Evolutionary conservation across 305 asterid genomes (phyloP).

Genomic region (Solanum hybrid): DNA sequence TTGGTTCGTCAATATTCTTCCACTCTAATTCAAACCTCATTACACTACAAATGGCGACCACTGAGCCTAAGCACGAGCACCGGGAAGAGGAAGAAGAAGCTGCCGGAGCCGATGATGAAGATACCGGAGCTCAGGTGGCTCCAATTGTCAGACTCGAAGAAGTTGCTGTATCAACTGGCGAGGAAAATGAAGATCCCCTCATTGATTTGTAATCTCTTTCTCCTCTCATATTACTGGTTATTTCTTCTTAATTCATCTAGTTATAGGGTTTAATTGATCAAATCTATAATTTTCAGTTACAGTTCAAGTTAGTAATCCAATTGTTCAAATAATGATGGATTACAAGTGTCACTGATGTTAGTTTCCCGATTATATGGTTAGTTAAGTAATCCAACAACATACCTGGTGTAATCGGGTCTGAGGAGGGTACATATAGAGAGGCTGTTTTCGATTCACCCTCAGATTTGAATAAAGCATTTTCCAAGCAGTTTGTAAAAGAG

Average conservation of each 20-base stretch:
- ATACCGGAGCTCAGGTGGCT: conserved; percentile 45
- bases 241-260: not conserved
- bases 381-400: not conserved
- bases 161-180: conserved; percentile 41
- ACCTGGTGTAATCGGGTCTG: not conserved
- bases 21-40: not conserved
- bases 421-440: not conserved
- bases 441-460: not conserved
- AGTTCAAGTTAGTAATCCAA: not conserved
- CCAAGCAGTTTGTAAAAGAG: not conserved
- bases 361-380: not conserved
- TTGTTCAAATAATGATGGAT: not conserved
- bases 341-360: not conserved
- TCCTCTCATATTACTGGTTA: not conserved
- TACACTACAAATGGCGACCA: not conserved
- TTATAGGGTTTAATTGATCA: not conserved
- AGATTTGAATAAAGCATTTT: not conserved
- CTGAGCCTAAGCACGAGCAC: not conserved
- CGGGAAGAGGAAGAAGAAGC: conserved; percentile 9
- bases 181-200: conserved; percentile 34
- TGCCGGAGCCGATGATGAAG: conserved; percentile 37
- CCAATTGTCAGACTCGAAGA: conserved; percentile 38
- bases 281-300: not conserved
- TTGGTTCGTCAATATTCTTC: not conserved
- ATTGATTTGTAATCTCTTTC: conserved; percentile 27